Percentiles rank a stretch among this genome's conserved stretches.
Evolutionary conservation across 257 asterid genomes (phyloP).

Genomic region (Solanum tarijense): DNA sequence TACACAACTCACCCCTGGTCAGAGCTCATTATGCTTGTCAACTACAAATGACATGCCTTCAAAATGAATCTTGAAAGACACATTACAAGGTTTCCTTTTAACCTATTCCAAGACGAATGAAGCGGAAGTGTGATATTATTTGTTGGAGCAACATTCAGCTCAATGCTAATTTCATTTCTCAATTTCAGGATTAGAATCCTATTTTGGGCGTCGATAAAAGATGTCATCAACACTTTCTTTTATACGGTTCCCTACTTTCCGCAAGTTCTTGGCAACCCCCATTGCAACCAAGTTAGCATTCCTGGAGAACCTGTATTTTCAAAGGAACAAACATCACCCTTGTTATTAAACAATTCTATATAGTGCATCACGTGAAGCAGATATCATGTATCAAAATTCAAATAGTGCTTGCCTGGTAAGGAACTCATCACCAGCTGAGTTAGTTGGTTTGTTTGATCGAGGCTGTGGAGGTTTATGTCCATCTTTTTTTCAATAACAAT

Average conservation of each 20-base stretch:
- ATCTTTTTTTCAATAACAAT: slow-evolving; percentile 26
- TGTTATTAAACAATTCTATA: neutral
- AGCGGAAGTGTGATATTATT: neutral
- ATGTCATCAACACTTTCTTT: slow-evolving; percentile 52
- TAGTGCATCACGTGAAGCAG: neutral
- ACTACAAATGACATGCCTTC: neutral
- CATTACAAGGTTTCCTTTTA: neutral
- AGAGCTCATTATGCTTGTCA: neutral
- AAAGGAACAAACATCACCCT: neutral
- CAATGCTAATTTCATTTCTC: neutral
- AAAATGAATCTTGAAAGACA: neutral
- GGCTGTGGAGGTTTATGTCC: slow-evolving; percentile 47
- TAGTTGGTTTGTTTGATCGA: slow-evolving; percentile 50
- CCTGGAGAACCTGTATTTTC: slow-evolving; percentile 42
- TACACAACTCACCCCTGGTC: neutral
- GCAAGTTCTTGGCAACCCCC: slow-evolving; percentile 66
- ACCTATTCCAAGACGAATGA: neutral
- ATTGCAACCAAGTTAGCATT: slow-evolving; percentile 72
- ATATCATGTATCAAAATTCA: neutral
- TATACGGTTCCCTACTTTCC: slow-evolving; percentile 61
- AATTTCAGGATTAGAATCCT: neutral
- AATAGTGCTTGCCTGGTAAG: slow-evolving; percentile 52
- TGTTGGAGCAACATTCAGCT: neutral
- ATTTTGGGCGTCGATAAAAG: slow-evolving; percentile 60
- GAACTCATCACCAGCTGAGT: slow-evolving; percentile 52